A percentile compares a stretch with the other conserved stretches of the same genome.
phyloP scores from a whole-genome alignment of 1,284 basidiomycete genomes.

The Apiotrichum siamense region DNA sequence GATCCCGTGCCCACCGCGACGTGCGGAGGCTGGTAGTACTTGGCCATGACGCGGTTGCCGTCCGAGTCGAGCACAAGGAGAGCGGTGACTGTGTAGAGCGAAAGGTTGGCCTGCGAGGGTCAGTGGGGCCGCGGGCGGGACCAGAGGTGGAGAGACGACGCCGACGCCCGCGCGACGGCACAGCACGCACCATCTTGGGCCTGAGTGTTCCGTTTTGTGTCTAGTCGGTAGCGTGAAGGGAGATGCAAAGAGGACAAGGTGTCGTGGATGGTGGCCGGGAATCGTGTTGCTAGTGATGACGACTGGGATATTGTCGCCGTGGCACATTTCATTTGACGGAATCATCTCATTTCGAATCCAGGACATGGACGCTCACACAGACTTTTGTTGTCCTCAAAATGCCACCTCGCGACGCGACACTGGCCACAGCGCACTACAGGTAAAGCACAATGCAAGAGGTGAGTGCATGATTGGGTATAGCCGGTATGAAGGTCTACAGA shows the following conservation, averaged over 20 bases:
- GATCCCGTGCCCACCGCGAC: slow-evolving; percentile 52
- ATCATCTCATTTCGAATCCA: neutral
- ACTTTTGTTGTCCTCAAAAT: neutral
- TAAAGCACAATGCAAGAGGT: no score
- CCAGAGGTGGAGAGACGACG: neutral
- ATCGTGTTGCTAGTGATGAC: no score
- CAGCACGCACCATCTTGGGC: slow-evolving; percentile 3
- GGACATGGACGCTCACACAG: neutral
- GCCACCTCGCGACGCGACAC: no score
- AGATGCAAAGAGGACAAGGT: neutral
- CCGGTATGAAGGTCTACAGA: no score
- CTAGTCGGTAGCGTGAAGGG: neutral
- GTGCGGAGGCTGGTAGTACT: slow-evolving; percentile 69
- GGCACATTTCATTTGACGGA: neutral
- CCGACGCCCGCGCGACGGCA: no score
- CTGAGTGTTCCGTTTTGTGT: neutral
- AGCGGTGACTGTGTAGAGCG: slow-evolving; percentile 76
- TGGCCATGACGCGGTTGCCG: slow-evolving; percentile 87
- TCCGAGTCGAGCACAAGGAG: slow-evolving; percentile 91
- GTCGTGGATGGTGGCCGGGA: neutral
- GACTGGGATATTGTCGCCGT: no score
- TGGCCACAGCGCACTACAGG: no score
- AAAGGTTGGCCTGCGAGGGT: slow-evolving; percentile 59
- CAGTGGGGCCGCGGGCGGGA: neutral
- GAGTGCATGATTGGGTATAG: no score